A percentile compares a stretch with the other conserved stretches of the same genome.
Evolutionary conservation across 139 green algal genomes (phyloP).

Genomic region (Micractinium sp.): DNA sequence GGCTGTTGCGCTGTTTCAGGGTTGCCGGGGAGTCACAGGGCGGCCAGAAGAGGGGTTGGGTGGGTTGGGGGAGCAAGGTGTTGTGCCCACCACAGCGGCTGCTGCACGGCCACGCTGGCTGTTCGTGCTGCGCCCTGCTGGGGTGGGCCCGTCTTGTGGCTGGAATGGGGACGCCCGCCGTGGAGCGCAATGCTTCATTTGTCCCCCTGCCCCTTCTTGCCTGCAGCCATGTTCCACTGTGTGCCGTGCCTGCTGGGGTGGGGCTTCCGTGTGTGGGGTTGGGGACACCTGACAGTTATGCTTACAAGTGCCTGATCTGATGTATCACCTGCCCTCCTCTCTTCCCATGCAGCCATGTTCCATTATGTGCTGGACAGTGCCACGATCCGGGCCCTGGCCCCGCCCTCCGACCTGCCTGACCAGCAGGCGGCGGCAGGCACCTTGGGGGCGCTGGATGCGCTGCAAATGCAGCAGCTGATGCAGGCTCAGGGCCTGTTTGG

Average conservation of each 20-base stretch:
- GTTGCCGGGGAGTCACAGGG: no score
- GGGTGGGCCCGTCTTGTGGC: no score
- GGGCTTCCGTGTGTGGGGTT: no score
- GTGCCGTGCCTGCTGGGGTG: neutral
- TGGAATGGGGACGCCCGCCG: no score
- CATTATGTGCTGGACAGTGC: slow-evolving; percentile 34
- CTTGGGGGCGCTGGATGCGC: neutral
- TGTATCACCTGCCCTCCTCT: neutral
- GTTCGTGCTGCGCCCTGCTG: no score
- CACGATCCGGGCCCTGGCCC: slow-evolving; percentile 11
- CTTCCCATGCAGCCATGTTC: slow-evolving; percentile 30
- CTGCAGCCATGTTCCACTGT: neutral
- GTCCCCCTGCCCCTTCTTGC: no score
- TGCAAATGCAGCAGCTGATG: slow-evolving; percentile 31
- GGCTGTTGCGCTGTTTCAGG: neutral
- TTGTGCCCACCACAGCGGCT: no score
- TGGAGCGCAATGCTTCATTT: neutral
- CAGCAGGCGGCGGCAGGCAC: neutral
- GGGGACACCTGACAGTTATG: no score
- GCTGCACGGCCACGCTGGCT: no score
- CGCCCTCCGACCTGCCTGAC: slow-evolving; percentile 11
- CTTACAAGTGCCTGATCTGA: neutral
- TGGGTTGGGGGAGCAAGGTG: no score
- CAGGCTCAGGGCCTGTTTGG: neutral
- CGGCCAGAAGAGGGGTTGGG: no score